Base-by-base conservation (phyloP, 345 rosid species). In the Gossypium longicalyx region DNA sequence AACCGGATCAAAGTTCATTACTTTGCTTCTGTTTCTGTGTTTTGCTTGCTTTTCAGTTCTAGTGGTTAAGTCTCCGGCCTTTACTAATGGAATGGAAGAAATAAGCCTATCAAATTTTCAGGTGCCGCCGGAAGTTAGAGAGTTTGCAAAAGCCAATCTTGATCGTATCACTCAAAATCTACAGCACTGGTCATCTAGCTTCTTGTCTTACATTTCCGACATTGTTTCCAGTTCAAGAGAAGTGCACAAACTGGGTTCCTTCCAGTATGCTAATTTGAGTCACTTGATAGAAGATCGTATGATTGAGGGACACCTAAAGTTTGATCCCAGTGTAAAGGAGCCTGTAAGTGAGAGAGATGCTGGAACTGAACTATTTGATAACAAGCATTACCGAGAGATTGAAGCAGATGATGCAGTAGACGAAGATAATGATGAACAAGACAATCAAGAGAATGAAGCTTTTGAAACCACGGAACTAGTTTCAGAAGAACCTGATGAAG, bases 201-300 rank as follows among this genome's bases (percentile, higher is more conserved):
- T 81, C 23, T 13, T 80, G 29, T 78, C 82, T 67, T 79, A 53
- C 69, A 48, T 85, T 44, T 78, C 75, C n/a, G 77, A 82, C 71
- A 70, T 83, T 71, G 53, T 86, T 65, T 74, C 77, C 72, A 60
- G 77, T 63, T 79, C 83, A 23, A 74, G 77, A 73, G 77, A 74
- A n/a, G 58, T 67, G 79, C 82, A 59, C 25, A 75, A 75, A 73
- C 41, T 76, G 70, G 82, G 75, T 63, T 74, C 76, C 9, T 27
- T 88, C 51, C 80, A 79, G 73, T 93, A 82, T 73, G 78, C 80
- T 43, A 91, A 93, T 83, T 80, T 85, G 86, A 88, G 91, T 12
- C 67, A 47, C 72, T 71, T 74, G 82, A 64, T 84, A 0, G 84
- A 87, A 59, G 82, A 77, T 69, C 64, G 61, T 64, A 74, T 75